A percentile compares a stretch with the other conserved stretches of the same genome.
phyloP scores from a whole-genome alignment of 208 protist genomes.

The Trypanosoma grayi region DNA sequence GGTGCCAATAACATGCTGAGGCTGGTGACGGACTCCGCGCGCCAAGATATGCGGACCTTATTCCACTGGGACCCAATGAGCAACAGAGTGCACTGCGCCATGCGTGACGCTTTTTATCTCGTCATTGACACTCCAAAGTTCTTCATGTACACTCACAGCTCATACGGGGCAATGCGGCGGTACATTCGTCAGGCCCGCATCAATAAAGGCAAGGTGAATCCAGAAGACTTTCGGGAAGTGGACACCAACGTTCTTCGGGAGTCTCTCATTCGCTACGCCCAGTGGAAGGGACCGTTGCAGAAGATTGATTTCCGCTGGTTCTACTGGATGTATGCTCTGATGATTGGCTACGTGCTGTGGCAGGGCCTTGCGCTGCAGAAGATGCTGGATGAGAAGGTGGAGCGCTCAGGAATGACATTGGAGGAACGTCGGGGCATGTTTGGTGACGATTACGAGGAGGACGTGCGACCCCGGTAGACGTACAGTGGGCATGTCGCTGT shows the following conservation, averaged over 20 bases:
- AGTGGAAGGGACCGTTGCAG: conserved; percentile 74
- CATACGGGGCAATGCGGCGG: conserved; percentile 75
- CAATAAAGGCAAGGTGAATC: conserved; percentile 82
- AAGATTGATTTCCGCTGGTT: conserved; percentile 85
- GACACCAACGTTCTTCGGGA: conserved; percentile 81
- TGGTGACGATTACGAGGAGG: conserved; percentile 81
- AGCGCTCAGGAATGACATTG: conserved; percentile 54
- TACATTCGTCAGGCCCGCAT: conserved; percentile 74
- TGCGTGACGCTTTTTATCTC: conserved; percentile 65
- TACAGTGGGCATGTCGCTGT: neutral
- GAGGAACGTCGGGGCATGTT: conserved; percentile 70
- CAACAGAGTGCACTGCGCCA: conserved; percentile 67
- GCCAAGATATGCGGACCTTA: conserved; percentile 46
- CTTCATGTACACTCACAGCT: conserved; percentile 71
- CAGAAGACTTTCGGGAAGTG: conserved; percentile 77
- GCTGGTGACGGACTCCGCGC: conserved; percentile 28
- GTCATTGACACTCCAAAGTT: conserved; percentile 68
- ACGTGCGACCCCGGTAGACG: conserved; percentile 60
- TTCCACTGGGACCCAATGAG: conserved; percentile 49
- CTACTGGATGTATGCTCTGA: conserved; percentile 84
- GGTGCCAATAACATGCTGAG: conserved; percentile 26
- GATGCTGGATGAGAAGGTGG: conserved; percentile 56
- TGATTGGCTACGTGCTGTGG: conserved; percentile 78
- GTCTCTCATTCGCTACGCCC: conserved; percentile 60
- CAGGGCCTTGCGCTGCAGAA: conserved; percentile 54